Evolutionary conservation across 495 filamentous ascomycete species (phyloP).

Genomic region (Tuber umbilicatum): DNA sequence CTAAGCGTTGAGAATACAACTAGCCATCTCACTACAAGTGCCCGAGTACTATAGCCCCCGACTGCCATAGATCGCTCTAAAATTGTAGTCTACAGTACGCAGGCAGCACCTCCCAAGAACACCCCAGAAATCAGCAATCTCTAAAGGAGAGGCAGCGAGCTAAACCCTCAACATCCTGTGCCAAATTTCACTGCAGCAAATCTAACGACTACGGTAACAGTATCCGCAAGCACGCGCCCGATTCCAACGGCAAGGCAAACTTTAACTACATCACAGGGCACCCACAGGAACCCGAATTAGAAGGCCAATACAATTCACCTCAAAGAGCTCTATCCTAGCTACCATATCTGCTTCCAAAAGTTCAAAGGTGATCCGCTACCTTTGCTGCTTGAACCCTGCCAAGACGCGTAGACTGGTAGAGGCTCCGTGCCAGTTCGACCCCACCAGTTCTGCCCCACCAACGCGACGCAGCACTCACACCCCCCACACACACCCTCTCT

Average conservation of each 20-base stretch:
- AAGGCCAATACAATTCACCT: background rate
- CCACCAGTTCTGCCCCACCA: slow-evolving; percentile 1
- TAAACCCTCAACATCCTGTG: background rate
- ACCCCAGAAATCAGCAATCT: background rate
- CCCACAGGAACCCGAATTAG: background rate
- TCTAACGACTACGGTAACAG: background rate
- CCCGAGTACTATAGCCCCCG: no score
- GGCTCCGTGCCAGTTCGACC: background rate
- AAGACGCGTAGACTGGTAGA: background rate
- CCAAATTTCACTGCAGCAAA: background rate
- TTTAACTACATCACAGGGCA: slow-evolving; percentile 1
- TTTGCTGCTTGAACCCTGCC: background rate
- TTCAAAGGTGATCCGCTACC: background rate
- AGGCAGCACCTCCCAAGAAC: background rate
- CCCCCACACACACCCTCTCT: background rate
- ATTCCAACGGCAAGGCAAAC: background rate
- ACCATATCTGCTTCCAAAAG: background rate
- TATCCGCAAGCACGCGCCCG: background rate
- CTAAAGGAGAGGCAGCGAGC: background rate
- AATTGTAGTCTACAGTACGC: background rate
- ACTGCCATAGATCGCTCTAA: background rate
- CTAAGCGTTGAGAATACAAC: background rate
- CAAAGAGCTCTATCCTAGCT: background rate
- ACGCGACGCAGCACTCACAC: background rate
- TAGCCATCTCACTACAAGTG: background rate